Evolutionary conservation across 331 rosid genomes (phyloP).

Genomic region (Rhamnella rubrinervis): DNA sequence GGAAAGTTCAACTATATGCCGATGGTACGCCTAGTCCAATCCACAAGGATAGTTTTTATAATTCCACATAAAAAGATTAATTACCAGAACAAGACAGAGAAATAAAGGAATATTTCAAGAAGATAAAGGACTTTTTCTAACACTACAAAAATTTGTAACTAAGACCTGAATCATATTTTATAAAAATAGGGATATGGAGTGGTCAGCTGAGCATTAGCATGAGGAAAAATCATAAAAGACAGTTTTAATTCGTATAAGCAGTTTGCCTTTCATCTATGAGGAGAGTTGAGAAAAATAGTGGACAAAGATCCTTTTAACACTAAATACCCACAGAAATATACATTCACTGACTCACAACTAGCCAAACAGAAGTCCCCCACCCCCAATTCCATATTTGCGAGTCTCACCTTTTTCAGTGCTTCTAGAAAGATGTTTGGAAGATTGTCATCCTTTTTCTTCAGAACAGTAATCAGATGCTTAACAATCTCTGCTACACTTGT

Average conservation of each 20-base stretch:
- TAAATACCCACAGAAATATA: not conserved
- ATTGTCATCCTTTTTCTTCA: constrained; percentile 64
- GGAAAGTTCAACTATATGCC: constrained; percentile 47
- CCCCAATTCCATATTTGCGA: constrained; percentile 1
- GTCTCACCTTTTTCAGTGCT: constrained; percentile 77
- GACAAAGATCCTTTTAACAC: not conserved
- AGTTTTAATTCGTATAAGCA: not conserved
- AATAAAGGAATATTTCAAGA: not conserved
- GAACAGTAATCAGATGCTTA: constrained; percentile 63
- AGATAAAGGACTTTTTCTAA: not conserved
- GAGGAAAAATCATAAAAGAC: not conserved
- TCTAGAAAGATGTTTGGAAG: constrained; percentile 64
- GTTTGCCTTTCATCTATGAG: not conserved
- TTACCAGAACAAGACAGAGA: not conserved
- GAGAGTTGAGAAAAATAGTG: not conserved
- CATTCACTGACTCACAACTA: not conserved
- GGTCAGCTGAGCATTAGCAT: too few relatives aligned
- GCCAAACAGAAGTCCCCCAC: not conserved
- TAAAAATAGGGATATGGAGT: too few relatives aligned
- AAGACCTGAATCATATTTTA: too few relatives aligned
- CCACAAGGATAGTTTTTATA: not conserved
- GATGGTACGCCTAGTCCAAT: constrained; percentile 60
- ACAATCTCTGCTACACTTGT: constrained; percentile 66
- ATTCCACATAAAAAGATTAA: not conserved
- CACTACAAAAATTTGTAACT: not conserved